Base-by-base conservation (phyloP, 768 basidiomycete species). In the Auricularia sp. region DNA sequence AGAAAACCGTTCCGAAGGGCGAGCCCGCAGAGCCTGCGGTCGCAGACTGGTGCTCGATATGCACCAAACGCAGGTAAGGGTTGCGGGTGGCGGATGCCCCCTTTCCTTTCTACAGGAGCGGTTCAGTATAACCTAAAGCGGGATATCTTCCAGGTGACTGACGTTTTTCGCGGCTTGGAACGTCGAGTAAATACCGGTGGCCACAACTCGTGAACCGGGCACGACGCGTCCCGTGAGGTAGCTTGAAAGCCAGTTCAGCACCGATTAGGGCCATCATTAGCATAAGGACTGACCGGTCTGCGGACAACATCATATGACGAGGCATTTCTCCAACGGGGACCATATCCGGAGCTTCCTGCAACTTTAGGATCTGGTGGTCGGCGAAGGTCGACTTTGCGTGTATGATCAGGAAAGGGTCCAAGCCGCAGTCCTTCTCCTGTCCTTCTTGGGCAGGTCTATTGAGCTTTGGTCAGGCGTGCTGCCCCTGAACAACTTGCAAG, bases 271-370 rank as follows among this genome's bases (percentile, higher is more conserved):
- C 14, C n/a, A 53, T 54, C n/a, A 14, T 5, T 10, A 62, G 69
- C 67, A 54, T 23, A 77, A 29, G 29, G 29, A 29, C 29, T 29
- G 29, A 29, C 74, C 96, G 80, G 74, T 99, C 97, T 3, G 86
- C 86, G 35, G 91, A 95, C 33, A 99, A 79, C 61, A 96, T 81
- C 83, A 99, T 93, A 72, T 98, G 97, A 61, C 95, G 78, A 8
- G 97, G 97, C 51, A 99, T 79, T 72, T 99, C 97, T 81, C 97
- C 97, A 33, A 98, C 95, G 0, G 97, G 97, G 1, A 99, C 97
- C 93, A 98, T 97, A 74, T 99, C 97, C 0, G 97, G 97, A 18
- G 96, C 95, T 75, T 99, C 97, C 75, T 99, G 97, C 12, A 99
- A 83, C 74, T 99, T 99, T 69, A 99, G 81, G 11, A 85, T 90